Conservation (phyloP, 306 rosid genomes). For the Carpinus fangiana region DNA sequence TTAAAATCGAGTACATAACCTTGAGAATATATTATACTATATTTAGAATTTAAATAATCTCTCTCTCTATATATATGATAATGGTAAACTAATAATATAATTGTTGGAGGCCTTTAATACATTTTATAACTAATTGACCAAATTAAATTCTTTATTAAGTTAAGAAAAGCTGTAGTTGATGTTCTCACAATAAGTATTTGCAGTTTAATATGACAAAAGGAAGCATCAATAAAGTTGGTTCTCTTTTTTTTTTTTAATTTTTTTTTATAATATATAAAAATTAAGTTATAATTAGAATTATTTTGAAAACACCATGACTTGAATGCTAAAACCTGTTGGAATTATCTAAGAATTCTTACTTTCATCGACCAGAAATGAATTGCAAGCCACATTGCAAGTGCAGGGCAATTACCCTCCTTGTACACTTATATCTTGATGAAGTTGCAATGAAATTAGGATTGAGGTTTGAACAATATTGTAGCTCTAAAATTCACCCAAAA, state of each 20-base stretch:
- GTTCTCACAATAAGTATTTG: not conserved
- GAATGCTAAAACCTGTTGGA: too few species aligned
- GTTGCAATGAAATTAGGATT: too few species aligned
- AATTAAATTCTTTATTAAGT: too few species aligned
- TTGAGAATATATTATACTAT: not conserved
- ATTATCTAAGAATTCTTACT: too few species aligned
- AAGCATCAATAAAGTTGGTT: not conserved
- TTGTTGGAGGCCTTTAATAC: not conserved
- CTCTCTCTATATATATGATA: not conserved
- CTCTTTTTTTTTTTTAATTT: not conserved
- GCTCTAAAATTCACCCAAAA: too few species aligned
- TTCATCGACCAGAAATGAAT: too few species aligned
- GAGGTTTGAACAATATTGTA: too few species aligned
- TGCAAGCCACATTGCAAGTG: too few species aligned
- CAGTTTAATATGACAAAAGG: conserved; percentile 26
- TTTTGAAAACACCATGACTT: too few species aligned
- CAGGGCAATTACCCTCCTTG: too few species aligned
- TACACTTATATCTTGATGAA: too few species aligned
- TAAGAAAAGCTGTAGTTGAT: not conserved
- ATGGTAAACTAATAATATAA: not conserved
- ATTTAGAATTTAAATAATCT: not conserved
- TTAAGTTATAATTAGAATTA: too few species aligned
- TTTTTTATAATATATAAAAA: not conserved
- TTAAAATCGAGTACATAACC: not conserved
- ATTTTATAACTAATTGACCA: not conserved